Evolutionary conservation across 2,329 filamentous ascomycete genomes (phyloP), one percentile per base, ranked within the genome.

Genomic region (Neonectria faginata): DNA sequence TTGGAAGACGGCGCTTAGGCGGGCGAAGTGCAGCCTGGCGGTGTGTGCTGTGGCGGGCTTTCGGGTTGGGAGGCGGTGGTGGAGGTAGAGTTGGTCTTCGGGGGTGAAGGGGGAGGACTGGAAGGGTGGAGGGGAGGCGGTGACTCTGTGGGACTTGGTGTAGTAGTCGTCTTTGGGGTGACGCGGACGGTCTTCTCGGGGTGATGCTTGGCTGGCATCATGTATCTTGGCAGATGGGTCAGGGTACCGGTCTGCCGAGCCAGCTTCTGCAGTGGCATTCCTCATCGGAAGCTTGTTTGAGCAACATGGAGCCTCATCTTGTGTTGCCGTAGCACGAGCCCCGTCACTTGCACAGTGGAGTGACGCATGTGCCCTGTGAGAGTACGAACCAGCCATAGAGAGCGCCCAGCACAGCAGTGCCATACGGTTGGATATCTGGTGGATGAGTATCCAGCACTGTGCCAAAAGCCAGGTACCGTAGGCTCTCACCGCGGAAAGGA

Each of bases 21-120:
- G 63, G 11, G 54, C 25, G 31, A 65, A 65, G 36, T 65, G 59
- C 16, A 51, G 54, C 48, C 33, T 44, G 9, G 45, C 44, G 0
- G 59, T 56, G 3, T 22, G 39, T 18, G 59, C 47, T 9, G 59
- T 55, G 50, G 54, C 47, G 18, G 59, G 50, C 57, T 60, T 36
- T 42, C 44, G 55, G 22, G 66, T n/a, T n/a, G 66, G 66, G 10
- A 68, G 55, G n/a, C 66, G 60, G 57, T 44, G 50, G 25, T 48
- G 51, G 14, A 68, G 66, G 60, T 66, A 68, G 33, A 60, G 22
- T 27, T 59, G 66, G 57, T 66, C 66, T 50, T 66, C 64, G 22
- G 57, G 45, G 18, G 64, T 44, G 55, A 68, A 68, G 18, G 45
- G 54, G 14, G 48, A 57, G 5, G 14, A 18, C 3, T 33, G 44